These are phyloP conservation scores for Wallacemonas sp. DNA, from an alignment of 208 protist species.

Conservation along the genomic window DNA sequence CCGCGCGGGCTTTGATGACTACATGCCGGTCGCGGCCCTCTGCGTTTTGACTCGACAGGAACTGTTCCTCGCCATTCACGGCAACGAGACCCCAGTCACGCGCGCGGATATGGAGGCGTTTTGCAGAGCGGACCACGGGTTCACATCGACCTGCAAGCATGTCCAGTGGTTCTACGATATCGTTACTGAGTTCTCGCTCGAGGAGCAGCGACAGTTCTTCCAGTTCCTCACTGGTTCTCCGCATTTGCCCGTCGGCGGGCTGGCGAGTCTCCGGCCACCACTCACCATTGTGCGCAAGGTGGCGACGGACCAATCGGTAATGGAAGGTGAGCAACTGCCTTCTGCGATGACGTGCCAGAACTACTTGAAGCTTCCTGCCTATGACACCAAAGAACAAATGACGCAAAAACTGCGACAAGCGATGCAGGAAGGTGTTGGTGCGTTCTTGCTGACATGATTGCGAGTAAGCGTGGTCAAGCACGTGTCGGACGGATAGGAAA, in stretches of 20 bases:
- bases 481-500: too few species aligned
- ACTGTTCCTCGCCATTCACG: conserved; percentile 58
- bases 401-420: conserved; percentile 83
- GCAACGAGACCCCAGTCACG: conserved; percentile 50
- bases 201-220: conserved; percentile 83
- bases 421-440: conserved; percentile 80
- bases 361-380: conserved; percentile 93
- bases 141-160: conserved; percentile 70
- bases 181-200: conserved; percentile 60
- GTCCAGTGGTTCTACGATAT: conserved; percentile 89
- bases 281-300: conserved; percentile 92
- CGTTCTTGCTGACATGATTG: conserved; percentile 84
- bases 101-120: conserved; percentile 70
- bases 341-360: conserved; percentile 94
- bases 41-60: conserved; percentile 71
- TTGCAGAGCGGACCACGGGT: conserved; percentile 86
- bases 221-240: conserved; percentile 89
- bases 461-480: too few species aligned
- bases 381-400: conserved; percentile 81
- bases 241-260: conserved; percentile 81
- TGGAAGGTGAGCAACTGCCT: conserved; percentile 79
- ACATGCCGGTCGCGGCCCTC: conserved; percentile 66
- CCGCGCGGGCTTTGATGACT: conserved; percentile 70
- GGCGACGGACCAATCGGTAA: conserved; percentile 43
- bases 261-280: conserved; percentile 65